Base-by-base conservation (phyloP, 2,329 filamentous ascomycete genomes). In the Ophiobolus disseminans region DNA sequence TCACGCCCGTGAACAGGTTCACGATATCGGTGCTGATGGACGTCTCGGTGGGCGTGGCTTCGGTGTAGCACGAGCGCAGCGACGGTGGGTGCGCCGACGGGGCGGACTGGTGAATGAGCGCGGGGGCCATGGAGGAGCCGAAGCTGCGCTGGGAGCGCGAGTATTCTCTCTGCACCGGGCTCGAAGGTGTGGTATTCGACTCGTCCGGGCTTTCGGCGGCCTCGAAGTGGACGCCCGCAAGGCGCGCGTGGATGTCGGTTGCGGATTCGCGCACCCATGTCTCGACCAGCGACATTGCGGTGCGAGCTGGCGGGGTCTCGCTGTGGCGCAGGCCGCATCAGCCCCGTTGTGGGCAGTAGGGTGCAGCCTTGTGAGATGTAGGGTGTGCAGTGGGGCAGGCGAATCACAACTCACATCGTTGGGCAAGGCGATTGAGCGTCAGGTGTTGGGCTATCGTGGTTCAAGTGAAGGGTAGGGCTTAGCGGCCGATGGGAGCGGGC, bases 51-150 rank as follows among this genome's bases (percentile, higher is more conserved):
- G 55, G 53, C 1, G 62, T 64, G 8, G 56, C 61, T 30, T 65
- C 58, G 35, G 60, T 62, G 39, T 49, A 54, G 28, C 51, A 62
- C 5, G 62, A 68, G 40, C 39, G 50, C n/a, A 68, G 62, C 1
- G 64, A 68, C 7, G 66, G 64, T 26, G 64, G 51, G 44, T 54
- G 46, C 3, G 48, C 49, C 17, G 65, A 66, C 2, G 57, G 41
- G 37, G 38, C 58, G 22, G 51, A 48, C 46, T 69, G 63, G 49
- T 70, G 65, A 14, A 71, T 51, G 41, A 61, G 57, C 13, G 65
- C 50, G 23, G 60, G 67, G 39, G 68, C 65, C 68, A 72, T 72
- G 47, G 68, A 70, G 40, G 62, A 67, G 22, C 20, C 45, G 39
- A n/a, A n/a, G 57, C 56, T 60, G 37, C 43, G 45, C 32, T 32